Evolutionary conservation across 2,329 filamentous ascomycete genomes (phyloP).

Genomic region (Atkinsonella hypoxylon): DNA sequence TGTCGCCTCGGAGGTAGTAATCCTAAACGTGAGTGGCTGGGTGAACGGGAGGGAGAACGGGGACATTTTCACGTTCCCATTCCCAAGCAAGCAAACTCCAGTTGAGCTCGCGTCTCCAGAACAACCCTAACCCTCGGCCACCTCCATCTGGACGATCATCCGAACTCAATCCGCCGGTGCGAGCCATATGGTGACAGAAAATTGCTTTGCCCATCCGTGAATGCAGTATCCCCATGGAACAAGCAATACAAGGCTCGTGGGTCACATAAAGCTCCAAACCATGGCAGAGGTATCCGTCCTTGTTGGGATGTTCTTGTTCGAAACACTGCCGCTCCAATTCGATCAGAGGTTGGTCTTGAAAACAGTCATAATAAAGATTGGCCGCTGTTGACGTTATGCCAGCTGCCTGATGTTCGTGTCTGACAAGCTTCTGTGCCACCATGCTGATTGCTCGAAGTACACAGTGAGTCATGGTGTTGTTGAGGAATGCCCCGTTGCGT

Average conservation of each 20-base stretch:
- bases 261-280: conserved; percentile 88
- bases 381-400: conserved; percentile 22
- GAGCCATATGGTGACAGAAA: conserved; percentile 66
- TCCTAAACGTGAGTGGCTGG: conserved; percentile 38
- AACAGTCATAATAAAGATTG: conserved; percentile 46
- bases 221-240: conserved; percentile 90
- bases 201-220: conserved; percentile 82
- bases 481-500: conserved; percentile 33
- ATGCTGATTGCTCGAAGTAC: conserved; percentile 72
- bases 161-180: conserved; percentile 72
- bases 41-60: conserved; percentile 29
- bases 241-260: conserved; percentile 93
- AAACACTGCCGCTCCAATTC: conserved; percentile 52
- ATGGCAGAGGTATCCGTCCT: conserved; percentile 85
- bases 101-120: conserved; percentile 68
- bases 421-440: conserved; percentile 57
- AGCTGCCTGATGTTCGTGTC: conserved; percentile 36
- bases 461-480: conserved; percentile 69
- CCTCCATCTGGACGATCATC: conserved; percentile 51
- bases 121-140: conserved; percentile 52
- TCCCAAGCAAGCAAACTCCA: conserved; percentile 80
- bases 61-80: conserved; percentile 41
- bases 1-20: conserved; percentile 28
- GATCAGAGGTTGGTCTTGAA: conserved; percentile 58
- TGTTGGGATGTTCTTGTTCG: conserved; percentile 49